phyloP scores from a whole-genome alignment of 495 filamentous ascomycete species.

The Penicillium simplicissimum region DNA sequence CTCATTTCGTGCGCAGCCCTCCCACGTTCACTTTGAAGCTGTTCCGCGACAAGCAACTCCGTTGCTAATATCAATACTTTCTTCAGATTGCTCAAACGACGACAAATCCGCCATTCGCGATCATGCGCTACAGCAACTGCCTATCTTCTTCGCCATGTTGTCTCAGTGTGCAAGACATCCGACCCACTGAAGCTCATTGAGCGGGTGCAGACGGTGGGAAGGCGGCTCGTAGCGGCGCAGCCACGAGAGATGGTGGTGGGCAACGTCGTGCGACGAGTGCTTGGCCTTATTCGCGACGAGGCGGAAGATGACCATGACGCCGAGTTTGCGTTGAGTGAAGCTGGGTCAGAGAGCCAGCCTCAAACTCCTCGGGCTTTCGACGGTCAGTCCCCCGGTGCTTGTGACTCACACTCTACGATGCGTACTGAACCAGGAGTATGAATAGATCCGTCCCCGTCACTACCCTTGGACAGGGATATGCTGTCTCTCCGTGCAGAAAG shows the following conservation, averaged over 20 bases:
- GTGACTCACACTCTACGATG: conserved; percentile 14
- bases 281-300: conserved; percentile 90
- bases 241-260: conserved; percentile 89
- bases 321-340: conserved; percentile 58
- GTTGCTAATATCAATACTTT: conserved; percentile 20
- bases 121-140: conserved; percentile 89
- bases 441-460: conserved; percentile 39
- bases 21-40: neutral
- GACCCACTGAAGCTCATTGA: conserved; percentile 77
- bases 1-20: conserved; percentile 67
- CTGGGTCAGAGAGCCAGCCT: conserved; percentile 50
- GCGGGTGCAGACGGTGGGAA: conserved; percentile 73
- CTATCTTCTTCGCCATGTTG: conserved; percentile 79
- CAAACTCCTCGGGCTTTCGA: conserved; percentile 46
- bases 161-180: conserved; percentile 63
- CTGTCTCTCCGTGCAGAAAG: conserved; percentile 35
- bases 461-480: conserved; percentile 37
- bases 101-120: conserved; percentile 83
- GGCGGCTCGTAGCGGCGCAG: conserved; percentile 73
- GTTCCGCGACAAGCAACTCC: neutral
- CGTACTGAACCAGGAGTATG: conserved; percentile 15
- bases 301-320: conserved; percentile 76
- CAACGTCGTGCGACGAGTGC: conserved; percentile 86
- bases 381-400: conserved; percentile 27
- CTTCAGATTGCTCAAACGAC: conserved; percentile 77